phyloP scores from a whole-genome alignment of 805 yeast genomes.

The Candida schatavii region DNA sequence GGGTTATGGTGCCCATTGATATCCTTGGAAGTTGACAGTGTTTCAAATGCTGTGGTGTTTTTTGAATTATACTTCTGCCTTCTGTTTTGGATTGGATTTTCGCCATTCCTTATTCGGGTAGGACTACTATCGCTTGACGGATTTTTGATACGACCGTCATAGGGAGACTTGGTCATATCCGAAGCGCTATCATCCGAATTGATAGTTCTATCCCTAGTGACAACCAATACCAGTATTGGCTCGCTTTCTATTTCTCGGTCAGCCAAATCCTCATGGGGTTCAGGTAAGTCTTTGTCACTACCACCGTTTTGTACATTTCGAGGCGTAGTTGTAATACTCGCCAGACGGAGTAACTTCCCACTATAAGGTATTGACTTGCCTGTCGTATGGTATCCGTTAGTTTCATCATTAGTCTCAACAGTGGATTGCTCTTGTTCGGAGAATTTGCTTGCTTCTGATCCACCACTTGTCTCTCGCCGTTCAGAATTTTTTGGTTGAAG shows the following conservation, averaged over 20 bases:
- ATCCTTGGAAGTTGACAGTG: background rate
- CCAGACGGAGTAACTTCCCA: background rate
- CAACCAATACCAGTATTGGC: too few relatives aligned
- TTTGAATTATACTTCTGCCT: background rate
- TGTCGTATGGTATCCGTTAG: too few relatives aligned
- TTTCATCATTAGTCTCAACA: too few relatives aligned
- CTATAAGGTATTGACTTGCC: background rate
- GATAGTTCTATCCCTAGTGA: too few relatives aligned
- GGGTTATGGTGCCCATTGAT: background rate
- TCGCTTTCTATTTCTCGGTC: too few relatives aligned
- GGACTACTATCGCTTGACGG: constrained; percentile 3
- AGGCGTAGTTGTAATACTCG: too few relatives aligned
- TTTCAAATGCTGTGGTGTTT: background rate
- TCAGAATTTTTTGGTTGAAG: too few relatives aligned
- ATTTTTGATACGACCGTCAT: constrained; percentile 1
- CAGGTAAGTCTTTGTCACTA: background rate
- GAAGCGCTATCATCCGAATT: too few relatives aligned
- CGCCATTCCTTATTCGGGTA: background rate
- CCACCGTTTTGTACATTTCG: too few relatives aligned
- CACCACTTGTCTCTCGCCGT: too few relatives aligned
- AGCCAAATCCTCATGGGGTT: background rate
- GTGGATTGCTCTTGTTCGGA: too few relatives aligned
- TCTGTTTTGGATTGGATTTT: background rate
- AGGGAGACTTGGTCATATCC: background rate
- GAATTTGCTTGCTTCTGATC: too few relatives aligned